Evolutionary conservation across 2,329 filamentous ascomycete species (phyloP).

Genomic region (Macrophomina phaseolina): DNA sequence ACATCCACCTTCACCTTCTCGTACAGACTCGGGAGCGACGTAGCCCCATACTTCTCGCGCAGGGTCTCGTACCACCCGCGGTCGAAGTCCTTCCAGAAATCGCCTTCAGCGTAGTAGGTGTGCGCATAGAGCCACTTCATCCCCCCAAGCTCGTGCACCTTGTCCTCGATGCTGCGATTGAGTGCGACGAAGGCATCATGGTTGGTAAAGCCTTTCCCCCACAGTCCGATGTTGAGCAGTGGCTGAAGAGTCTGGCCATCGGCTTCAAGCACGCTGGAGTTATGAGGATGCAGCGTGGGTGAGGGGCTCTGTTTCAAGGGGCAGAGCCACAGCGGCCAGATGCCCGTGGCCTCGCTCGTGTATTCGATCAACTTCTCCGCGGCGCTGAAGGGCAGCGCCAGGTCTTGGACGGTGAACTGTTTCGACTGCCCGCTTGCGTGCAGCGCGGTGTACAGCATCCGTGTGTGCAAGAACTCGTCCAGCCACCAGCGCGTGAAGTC

Average conservation of each 20-base stretch:
- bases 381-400: constrained; percentile 54
- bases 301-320: constrained; percentile 41
- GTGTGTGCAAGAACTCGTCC: constrained; percentile 67
- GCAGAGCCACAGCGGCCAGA: constrained; percentile 57
- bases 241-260: neutral
- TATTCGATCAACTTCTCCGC: constrained; percentile 53
- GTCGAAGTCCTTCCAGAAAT: constrained; percentile 73
- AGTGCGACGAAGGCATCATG: constrained; percentile 51
- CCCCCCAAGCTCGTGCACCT: constrained; percentile 64
- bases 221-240: constrained; percentile 67
- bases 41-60: constrained; percentile 63
- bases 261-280: constrained; percentile 39
- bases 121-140: constrained; percentile 76
- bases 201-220: constrained; percentile 60
- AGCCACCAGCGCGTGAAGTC: constrained; percentile 65
- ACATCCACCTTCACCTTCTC: constrained; percentile 64
- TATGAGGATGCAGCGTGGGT: constrained; percentile 29
- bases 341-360: constrained; percentile 46
- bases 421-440: constrained; percentile 67
- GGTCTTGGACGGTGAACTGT: constrained; percentile 69
- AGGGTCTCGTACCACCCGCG: constrained; percentile 62
- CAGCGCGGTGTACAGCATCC: constrained; percentile 69
- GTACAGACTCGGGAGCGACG: constrained; percentile 66
- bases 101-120: constrained; percentile 69
- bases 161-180: constrained; percentile 67